Percentiles rank a stretch among this genome's conserved stretches.
Conservation (phyloP, 2,329 filamentous ascomycete species). For the Exophiala xenobiotica region DNA sequence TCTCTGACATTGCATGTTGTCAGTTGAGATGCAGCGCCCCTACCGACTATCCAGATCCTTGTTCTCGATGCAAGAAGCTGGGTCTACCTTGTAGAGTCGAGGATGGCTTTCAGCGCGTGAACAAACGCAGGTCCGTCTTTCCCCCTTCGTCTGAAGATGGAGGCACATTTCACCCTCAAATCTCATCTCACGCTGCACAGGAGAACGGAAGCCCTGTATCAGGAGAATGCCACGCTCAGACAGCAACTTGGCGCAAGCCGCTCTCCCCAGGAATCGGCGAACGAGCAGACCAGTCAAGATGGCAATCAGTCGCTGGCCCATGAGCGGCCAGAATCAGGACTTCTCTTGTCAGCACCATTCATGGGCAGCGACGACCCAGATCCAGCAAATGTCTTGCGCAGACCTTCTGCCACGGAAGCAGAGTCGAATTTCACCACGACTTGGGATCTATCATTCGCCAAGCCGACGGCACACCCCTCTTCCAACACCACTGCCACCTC, state of each 20-base stretch:
- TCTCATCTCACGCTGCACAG: constrained; percentile 35
- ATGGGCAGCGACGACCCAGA: neutral
- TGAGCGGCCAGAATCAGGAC: neutral
- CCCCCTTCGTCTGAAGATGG: constrained; percentile 15
- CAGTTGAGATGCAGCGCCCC: constrained; percentile 36
- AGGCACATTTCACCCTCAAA: too few relatives aligned
- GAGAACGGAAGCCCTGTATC: constrained; percentile 21
- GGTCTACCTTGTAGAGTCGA: constrained; percentile 38
- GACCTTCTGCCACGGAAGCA: neutral
- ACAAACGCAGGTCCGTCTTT: constrained; percentile 39
- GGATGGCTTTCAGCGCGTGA: constrained; percentile 42
- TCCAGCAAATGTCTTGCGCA: neutral
- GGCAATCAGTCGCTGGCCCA: constrained; percentile 18
- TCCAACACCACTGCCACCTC: neutral
- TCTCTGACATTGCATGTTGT: neutral
- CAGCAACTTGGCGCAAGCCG: constrained; percentile 16
- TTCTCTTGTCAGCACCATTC: constrained; percentile 9
- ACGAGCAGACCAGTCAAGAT: constrained; percentile 24
- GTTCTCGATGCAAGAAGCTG: constrained; percentile 38
- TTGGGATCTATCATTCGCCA: neutral
- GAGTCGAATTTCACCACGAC: constrained; percentile 20
- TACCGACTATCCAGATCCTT: constrained; percentile 36
- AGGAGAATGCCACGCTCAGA: constrained; percentile 1
- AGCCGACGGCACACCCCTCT: neutral
- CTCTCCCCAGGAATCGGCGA: constrained; percentile 14